A percentile compares a stretch with the other conserved stretches of the same genome.
These are phyloP conservation scores for Eruca vesicaria DNA, from an alignment of 441 rosid species.

Conservation along the genomic window DNA sequence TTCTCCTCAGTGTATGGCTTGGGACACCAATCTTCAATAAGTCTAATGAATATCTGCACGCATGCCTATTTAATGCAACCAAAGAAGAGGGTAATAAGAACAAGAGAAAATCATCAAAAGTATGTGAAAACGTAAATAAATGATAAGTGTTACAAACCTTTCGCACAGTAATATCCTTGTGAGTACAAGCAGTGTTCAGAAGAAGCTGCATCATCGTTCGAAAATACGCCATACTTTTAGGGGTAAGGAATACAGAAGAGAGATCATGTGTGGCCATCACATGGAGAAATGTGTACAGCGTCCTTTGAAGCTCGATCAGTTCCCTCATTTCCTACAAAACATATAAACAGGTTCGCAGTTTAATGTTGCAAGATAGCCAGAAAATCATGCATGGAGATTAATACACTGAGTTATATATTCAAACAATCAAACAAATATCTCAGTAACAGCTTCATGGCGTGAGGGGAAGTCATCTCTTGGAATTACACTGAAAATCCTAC, in stretches of 20 bases:
- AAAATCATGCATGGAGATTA: conserved; percentile 6
- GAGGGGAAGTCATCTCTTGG: conserved; percentile 58
- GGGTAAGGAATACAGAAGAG: conserved; percentile 74
- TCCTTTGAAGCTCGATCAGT: conserved; percentile 84
- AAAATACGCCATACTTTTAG: conserved; percentile 56
- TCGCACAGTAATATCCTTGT: conserved; percentile 71
- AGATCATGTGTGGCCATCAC: conserved; percentile 83
- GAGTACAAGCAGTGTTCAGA: conserved; percentile 64
- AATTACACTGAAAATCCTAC: conserved; percentile 57
- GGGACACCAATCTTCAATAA: conserved; percentile 87
- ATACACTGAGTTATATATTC: conserved; percentile 1
- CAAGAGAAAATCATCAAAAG: not conserved
- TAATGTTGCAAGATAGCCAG: not conserved
- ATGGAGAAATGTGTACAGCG: conserved; percentile 77
- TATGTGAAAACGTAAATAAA: conserved; percentile 10
- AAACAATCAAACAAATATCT: conserved; percentile 46
- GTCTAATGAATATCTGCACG: conserved; percentile 82
- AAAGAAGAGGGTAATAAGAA: conserved; percentile 5
- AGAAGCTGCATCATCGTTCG: conserved; percentile 68
- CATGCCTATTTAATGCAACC: conserved; percentile 51
- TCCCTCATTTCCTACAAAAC: conserved; percentile 81
- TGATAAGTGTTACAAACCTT: conserved; percentile 51
- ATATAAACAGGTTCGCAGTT: conserved; percentile 2
- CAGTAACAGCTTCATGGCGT: conserved; percentile 69
- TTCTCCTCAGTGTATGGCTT: conserved; percentile 63